Percentiles rank a stretch among this genome's conserved stretches.
These are phyloP conservation scores for Debaryomyces fabryi DNA, from an alignment of 1,139 yeast species.

Conservation along the genomic window DNA sequence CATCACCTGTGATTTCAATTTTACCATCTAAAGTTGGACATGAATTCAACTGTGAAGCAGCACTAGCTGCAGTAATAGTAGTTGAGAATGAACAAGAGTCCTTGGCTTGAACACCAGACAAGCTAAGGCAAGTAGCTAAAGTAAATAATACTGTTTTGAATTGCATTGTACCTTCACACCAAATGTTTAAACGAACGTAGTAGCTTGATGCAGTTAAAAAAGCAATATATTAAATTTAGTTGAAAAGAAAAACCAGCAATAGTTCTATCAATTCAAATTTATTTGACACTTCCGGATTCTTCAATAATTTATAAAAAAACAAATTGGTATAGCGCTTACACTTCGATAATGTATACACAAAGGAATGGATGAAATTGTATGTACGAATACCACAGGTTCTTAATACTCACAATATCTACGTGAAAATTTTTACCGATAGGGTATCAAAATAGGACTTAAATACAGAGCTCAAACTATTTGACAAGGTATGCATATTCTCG, in stretches of 20 bases:
- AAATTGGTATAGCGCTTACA: background rate
- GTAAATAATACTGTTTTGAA: constrained; percentile 16
- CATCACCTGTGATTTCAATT: constrained; percentile 44
- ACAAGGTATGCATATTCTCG: background rate
- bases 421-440: constrained; percentile 1
- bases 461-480: constrained; percentile 6
- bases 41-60: constrained; percentile 35
- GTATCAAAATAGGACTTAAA: background rate
- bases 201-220: constrained; percentile 7
- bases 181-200: constrained; percentile 5
- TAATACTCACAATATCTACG: background rate
- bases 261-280: background rate
- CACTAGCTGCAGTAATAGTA: constrained; percentile 44
- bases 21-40: constrained; percentile 48
- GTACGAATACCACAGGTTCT: constrained; percentile 6
- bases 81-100: constrained; percentile 42
- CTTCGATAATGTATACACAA: background rate
- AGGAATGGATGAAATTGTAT: background rate
- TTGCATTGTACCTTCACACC: constrained; percentile 18
- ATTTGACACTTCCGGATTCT: background rate
- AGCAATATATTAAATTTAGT: background rate
- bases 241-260: constrained; percentile 6
- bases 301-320: constrained; percentile 6
- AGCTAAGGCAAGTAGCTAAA: constrained; percentile 19
- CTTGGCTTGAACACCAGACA: constrained; percentile 21